Base-by-base conservation (phyloP, 768 basidiomycete species). In the Pulveroboletus sp. region DNA sequence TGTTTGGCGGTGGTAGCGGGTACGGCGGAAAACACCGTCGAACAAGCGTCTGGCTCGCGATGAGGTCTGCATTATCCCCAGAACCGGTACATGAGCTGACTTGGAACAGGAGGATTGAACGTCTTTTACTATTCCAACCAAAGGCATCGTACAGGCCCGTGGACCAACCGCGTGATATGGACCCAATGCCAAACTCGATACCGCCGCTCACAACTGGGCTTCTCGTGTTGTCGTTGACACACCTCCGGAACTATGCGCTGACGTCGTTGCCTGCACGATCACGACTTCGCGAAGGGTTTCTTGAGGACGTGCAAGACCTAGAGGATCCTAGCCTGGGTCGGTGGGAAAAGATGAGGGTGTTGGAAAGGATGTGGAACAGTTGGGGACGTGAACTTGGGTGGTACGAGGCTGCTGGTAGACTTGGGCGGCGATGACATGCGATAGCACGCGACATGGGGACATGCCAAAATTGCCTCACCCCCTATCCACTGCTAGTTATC, bases 281-380 rank as follows among this genome's bases (percentile, higher is more conserved):
- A 32, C 74, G 77, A 23, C 69, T 87, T n/a, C 76, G 80, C 14
- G 80, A 85, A 49, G 85, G 84, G 2, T 95, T 97, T 67, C 67
- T 98, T 53, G 85, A 89, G 45, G 94, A 98, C 59, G 78, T 97
- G 1, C 73, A 76, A 25, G 85, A 92, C 66, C 65, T 97, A 44
- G 92, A 94, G 65, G 81, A 91, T 59, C 82, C 87, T 1, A 72
- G 71, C 52, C 63, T 94, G 43, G 78, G 78, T 8, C 71, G 82
- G 46, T 73, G 74, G 40, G 89, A 89, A 59, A 93, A 94, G 70
- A 63, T 90, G 62, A 70, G 75, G 39, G 85, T 94, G 2, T 72
- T 95, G 5, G 82, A 92, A 41, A 70, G 90, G 62, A 92, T 95
- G 82, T 92, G 93, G 90, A 80, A 86, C 58, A 82, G 81, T 47